These are phyloP conservation scores for Heliamphora pulchella DNA, from an alignment of 179 eudicot genomes.

Conservation along the genomic window DNA sequence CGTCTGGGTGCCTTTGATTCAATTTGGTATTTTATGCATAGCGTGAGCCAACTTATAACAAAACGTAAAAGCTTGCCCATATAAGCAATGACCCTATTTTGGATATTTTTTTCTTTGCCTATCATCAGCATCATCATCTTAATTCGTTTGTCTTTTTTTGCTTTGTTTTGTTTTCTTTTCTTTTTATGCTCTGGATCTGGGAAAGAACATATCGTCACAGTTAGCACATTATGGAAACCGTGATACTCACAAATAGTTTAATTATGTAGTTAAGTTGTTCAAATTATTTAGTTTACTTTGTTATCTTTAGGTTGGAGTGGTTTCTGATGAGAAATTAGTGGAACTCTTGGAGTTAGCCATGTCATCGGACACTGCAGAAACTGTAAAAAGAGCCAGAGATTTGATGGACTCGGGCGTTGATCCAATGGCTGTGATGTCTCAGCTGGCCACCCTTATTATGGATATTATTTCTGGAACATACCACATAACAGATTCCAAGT, in stretches of 20 bases:
- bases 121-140: background rate
- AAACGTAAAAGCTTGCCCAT: background rate
- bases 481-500: conserved; percentile 47
- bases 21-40: background rate
- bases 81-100: background rate
- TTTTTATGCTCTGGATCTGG: conserved; percentile 8
- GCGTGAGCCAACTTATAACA: background rate
- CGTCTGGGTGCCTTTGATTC: background rate
- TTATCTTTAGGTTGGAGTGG: conserved; percentile 66
- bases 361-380: conserved; percentile 91
- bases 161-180: background rate
- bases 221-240: background rate
- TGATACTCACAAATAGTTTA: background rate
- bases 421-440: conserved; percentile 89
- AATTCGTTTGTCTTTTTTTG: background rate
- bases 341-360: conserved; percentile 90
- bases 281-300: conserved; percentile 2
- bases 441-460: conserved; percentile 83
- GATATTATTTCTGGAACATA: conserved; percentile 86
- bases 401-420: conserved; percentile 93
- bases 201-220: background rate
- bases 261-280: background rate
- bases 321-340: conserved; percentile 84
- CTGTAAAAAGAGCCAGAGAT: conserved; percentile 90
- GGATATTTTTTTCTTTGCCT: background rate